Conservation (phyloP, 139 green algal genomes). For the Yamagishiella unicocca region DNA sequence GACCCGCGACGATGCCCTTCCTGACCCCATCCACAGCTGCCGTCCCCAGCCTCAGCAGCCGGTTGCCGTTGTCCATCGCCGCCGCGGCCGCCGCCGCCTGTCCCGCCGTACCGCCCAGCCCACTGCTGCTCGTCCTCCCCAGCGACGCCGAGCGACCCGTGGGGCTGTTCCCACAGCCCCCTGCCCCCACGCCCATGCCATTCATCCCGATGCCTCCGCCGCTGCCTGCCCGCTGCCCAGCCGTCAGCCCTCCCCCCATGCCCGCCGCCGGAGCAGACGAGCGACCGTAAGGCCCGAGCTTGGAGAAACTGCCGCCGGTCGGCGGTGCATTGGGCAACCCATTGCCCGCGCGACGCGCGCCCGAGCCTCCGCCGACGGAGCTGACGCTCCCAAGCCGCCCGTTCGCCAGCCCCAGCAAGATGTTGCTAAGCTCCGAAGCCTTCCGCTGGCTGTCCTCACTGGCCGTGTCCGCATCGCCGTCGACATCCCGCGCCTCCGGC, state of each 20-base stretch:
- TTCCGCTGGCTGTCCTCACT: constrained; percentile 46
- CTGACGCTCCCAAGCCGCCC: constrained; percentile 6
- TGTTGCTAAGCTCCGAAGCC: constrained; percentile 27
- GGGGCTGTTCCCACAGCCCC: too few relatives aligned
- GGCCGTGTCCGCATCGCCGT: neutral
- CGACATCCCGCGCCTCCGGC: neutral
- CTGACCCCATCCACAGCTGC: neutral
- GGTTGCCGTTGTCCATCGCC: neutral
- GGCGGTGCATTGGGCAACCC: neutral
- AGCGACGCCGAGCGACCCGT: neutral
- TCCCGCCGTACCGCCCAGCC: neutral
- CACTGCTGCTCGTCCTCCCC: constrained; percentile 8
- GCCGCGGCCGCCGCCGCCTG: neutral
- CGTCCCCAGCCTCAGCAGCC: neutral
- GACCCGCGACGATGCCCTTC: neutral
- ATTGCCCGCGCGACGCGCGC: neutral
- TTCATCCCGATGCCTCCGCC: neutral
- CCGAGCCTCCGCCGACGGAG: neutral
- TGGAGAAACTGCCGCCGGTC: neutral
- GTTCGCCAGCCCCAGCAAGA: constrained; percentile 35
- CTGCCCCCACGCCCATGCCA: neutral
- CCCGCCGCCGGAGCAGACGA: neutral
- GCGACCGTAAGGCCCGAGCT: constrained; percentile 9
- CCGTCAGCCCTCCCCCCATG: neutral
- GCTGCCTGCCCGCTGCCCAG: neutral